Evolutionary conservation across 352 stramenopile species (phyloP), one percentile per base, ranked within the genome.

Genomic region (Globisporangium paddicum): DNA sequence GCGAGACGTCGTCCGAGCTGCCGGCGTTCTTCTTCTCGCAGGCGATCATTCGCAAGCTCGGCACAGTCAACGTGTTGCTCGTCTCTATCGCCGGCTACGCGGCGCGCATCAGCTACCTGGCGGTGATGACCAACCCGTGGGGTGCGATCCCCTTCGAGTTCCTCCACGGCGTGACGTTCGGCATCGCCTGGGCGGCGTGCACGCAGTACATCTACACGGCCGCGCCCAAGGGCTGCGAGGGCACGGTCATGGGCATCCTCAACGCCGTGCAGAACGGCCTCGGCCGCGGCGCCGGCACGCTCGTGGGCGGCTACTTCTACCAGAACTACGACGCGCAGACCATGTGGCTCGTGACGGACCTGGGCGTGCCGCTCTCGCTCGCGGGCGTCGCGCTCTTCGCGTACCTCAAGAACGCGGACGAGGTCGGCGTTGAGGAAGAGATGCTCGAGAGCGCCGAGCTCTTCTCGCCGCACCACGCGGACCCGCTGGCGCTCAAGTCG

Each of bases 21-120:
- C 84, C 84, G 13, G 84, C 82, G 2, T 94, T 94, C 62, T 94
- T 90, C 67, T 90, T 76, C 60, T 86, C 84, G 14, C 73, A 90
- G 51, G 50, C 63, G 28, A 82, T 92, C 60, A 85, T 92, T 60
- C 64, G 81, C 40, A 69, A 69, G n/a, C 67, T 90, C 25, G 84
- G 84, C 21, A 88, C 79, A 25, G 75, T 91, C 13, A 86, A 86
- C 30, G 79, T 91, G 44, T 52, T 93, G 58, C 63, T 91, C 51
- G 28, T 90, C 11, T 90, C 82, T 3, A 89, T 89, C 37, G 46
- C 73, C 2, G 84, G 75, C 19, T 93, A 90, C 64, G 76, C 73
- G 18, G 65, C 83, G 32, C 79, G 84, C 49, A 72, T 91, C 35
- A 86, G 74, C 11, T 91, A 79, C 72, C 85, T 89, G 51, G 80